phyloP scores from a whole-genome alignment of 2,329 filamentous ascomycete species.

The Trichoderma cornu-damae region DNA sequence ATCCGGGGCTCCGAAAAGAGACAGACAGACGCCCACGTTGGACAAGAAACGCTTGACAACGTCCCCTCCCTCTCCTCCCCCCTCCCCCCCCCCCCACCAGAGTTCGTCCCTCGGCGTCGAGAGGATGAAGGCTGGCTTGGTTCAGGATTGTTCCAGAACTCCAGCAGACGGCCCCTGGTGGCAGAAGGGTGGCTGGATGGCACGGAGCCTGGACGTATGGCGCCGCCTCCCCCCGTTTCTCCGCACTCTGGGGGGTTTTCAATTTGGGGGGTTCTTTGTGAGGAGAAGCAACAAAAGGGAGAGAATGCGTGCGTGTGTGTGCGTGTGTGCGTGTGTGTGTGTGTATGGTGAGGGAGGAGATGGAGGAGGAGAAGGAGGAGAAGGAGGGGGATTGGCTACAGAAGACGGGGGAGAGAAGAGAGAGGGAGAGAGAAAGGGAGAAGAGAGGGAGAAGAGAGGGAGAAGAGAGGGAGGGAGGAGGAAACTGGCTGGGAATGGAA shows the following conservation, averaged over 20 bases:
- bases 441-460: background rate
- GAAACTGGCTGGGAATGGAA: background rate
- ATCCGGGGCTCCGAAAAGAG: slow-evolving; percentile 7
- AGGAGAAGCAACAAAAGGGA: background rate
- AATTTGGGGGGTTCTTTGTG: background rate
- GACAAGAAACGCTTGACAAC: background rate
- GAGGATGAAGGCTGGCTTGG: background rate
- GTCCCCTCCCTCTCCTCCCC: background rate
- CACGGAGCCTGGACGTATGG: background rate
- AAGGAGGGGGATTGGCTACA: background rate
- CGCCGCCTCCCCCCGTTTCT: background rate
- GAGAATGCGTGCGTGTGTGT: too few relatives aligned
- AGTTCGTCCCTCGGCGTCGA: background rate
- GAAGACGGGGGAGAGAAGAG: background rate
- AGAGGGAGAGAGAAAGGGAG: background rate
- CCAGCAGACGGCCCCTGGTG: background rate
- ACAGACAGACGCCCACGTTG: background rate
- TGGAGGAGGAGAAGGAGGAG: background rate
- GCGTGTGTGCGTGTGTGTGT: too few relatives aligned
- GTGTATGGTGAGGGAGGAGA: background rate
- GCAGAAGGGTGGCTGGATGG: background rate
- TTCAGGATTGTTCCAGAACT: slow-evolving; percentile 8
- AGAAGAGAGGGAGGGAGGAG: background rate
- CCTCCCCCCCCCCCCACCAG: too few relatives aligned
- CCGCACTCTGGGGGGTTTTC: slow-evolving; percentile 3